phyloP scores from a whole-genome alignment of 768 basidiomycete genomes.

The Goffeauzyma gilvescens region DNA sequence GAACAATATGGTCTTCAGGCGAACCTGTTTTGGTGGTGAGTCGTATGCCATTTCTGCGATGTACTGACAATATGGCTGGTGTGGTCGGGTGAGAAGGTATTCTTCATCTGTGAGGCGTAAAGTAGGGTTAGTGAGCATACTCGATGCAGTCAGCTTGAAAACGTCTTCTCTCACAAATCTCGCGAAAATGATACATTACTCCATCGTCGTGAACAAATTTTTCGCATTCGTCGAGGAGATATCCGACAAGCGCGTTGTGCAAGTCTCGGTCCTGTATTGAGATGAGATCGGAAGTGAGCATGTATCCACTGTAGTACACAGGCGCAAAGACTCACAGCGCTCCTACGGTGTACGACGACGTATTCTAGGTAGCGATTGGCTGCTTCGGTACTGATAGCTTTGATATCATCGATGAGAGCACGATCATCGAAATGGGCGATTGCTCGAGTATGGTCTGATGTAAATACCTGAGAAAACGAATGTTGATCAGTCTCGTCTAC shows the following conservation, averaged over 20 bases:
- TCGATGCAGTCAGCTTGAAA: neutral
- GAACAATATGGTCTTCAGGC: slow-evolving; percentile 59
- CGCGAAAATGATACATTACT: slow-evolving; percentile 37
- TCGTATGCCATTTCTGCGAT: slow-evolving; percentile 68
- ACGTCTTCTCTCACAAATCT: slow-evolving; percentile 19
- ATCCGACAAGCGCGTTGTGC: slow-evolving; percentile 49
- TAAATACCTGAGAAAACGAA: slow-evolving; percentile 41
- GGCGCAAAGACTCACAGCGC: slow-evolving; percentile 36
- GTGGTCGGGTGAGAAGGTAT: slow-evolving; percentile 7
- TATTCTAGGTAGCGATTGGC: slow-evolving; percentile 61
- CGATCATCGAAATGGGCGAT: slow-evolving; percentile 45
- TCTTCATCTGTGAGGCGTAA: slow-evolving; percentile 7
- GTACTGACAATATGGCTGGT: slow-evolving; percentile 45
- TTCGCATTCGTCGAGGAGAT: slow-evolving; percentile 35
- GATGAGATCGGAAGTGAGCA: neutral
- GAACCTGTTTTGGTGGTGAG: slow-evolving; percentile 49
- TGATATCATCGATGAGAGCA: slow-evolving; percentile 42
- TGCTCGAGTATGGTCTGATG: no score
- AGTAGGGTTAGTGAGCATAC: neutral
- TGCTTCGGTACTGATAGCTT: slow-evolving; percentile 42
- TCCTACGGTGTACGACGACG: slow-evolving; percentile 51
- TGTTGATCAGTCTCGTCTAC: neutral
- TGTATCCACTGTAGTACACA: neutral
- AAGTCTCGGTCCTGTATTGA: slow-evolving; percentile 41
- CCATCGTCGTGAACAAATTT: slow-evolving; percentile 31